Conservation (phyloP, 164 flowering plant species). For the Echeveria elegans region DNA sequence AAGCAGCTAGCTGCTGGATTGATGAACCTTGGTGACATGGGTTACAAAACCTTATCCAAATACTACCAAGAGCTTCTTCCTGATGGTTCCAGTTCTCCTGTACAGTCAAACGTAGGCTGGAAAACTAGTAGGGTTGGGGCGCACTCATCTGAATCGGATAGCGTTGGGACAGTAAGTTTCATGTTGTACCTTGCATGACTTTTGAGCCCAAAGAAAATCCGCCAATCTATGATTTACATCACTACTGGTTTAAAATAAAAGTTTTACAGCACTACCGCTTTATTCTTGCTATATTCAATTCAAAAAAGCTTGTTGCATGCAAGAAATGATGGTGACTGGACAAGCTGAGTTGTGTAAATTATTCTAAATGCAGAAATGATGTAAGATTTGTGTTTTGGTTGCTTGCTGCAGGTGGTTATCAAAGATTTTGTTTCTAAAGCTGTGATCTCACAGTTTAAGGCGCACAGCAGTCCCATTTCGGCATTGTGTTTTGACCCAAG, state of each 20-base stretch:
- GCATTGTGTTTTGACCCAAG: conserved; percentile 92
- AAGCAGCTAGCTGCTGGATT: conserved; percentile 84
- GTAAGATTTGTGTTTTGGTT: not conserved
- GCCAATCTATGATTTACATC: too few relatives aligned
- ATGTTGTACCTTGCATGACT: not conserved
- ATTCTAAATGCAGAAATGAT: not conserved
- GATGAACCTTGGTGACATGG: conserved; percentile 80
- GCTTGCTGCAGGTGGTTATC: conserved; percentile 57
- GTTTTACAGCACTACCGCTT: not conserved
- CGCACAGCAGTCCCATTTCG: conserved; percentile 92
- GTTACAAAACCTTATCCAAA: conserved; percentile 81
- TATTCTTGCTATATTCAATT: not conserved
- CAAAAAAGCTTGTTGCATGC: not conserved
- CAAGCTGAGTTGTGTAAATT: not conserved
- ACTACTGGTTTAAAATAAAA: not conserved
- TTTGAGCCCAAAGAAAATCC: too few relatives aligned
- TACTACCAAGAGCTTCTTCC: conserved; percentile 76
- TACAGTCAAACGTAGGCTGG: conserved; percentile 61
- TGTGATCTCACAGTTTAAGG: conserved; percentile 76
- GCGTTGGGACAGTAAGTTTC: conserved; percentile 70
- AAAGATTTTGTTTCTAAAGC: conserved; percentile 72
- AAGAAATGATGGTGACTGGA: not conserved
- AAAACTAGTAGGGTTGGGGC: conserved; percentile 45
- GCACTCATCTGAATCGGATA: conserved; percentile 57
- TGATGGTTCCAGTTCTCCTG: conserved; percentile 77